Evolutionary conservation across 805 yeast genomes (phyloP), one percentile per base, ranked within the genome.

Genomic region (Candida anglica): DNA sequence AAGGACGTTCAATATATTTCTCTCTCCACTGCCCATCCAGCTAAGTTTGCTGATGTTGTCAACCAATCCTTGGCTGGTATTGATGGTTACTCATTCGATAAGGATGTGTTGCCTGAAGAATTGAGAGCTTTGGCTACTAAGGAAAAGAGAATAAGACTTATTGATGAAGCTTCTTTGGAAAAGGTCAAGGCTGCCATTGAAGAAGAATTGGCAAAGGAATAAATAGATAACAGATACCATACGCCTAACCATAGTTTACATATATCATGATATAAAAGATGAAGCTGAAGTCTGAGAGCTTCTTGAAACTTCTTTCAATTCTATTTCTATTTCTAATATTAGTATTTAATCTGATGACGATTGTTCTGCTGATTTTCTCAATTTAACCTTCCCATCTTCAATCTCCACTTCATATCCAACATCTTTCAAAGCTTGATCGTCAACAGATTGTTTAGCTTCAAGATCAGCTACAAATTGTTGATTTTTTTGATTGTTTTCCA

Each of bases 11-110:
- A 75, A 36, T 74, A 74, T 53, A 72, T 93, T 28, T 84, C 96
- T 4, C 75, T 93, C 38, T 84, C 97, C 8, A 93, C 99, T 30
- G 99, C 99, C 6, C 99, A 93, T 58, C 99, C 99, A 27, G 99
- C 98, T 40, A 93, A 93, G 65, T 93, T 93, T 53, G 86, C 96
- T 17, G 97, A 87, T 43, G 98, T 96, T 32, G 99, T 93, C 17
- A 82, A 89, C 59, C 66, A 74, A 48, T 87, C 98, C 3, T 71
- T 93, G 44, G 55, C 62, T 29, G 71, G 71, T 1, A 71, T 78
- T 41, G 75, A 71, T 9, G 88, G 77, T 15, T 93, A 93, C 65
- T 77, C 88, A 3, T 93, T 93, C 53, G 96, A 87, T 51, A 71
- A 71, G 31, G 87, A 86, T 46, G 97, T 93, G 15, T 73, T 93